Conservation (phyloP, 208 protist species). For the Wallacemonas rigidus region DNA sequence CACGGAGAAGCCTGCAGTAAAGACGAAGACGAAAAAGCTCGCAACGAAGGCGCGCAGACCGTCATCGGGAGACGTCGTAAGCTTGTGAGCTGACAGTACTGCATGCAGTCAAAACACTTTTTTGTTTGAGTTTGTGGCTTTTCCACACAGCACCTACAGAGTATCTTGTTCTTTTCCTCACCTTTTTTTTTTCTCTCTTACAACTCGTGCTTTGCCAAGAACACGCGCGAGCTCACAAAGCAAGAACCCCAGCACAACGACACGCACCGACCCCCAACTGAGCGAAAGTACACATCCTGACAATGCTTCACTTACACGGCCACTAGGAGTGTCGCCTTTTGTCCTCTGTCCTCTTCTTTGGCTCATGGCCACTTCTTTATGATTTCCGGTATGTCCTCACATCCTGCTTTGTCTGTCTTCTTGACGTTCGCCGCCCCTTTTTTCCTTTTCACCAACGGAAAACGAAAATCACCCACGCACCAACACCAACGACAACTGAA, state of each 20-base stretch:
- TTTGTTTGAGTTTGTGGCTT: not conserved
- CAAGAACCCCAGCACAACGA: too few species aligned
- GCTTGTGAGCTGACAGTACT: not conserved
- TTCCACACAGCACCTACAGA: not conserved
- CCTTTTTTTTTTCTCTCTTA: constrained; percentile 29
- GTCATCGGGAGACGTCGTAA: not conserved
- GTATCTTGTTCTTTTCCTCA: constrained; percentile 7
- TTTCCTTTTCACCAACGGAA: not conserved
- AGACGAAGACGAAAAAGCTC: not conserved
- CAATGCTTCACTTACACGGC: too few species aligned
- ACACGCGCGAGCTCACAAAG: constrained; percentile 13
- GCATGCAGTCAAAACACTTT: not conserved
- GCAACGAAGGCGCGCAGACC: not conserved
- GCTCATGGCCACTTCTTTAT: not conserved
- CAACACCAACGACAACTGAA: too few species aligned
- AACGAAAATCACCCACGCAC: too few species aligned
- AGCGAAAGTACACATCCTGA: too few species aligned
- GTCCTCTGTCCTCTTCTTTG: not conserved
- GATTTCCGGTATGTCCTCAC: not conserved
- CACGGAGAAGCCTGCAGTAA: not conserved
- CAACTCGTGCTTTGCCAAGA: not conserved
- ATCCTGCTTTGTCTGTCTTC: too few species aligned
- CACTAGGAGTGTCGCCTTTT: too few species aligned
- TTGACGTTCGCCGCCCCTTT: not conserved
- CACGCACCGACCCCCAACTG: too few species aligned